phyloP scores from a whole-genome alignment of 2,329 filamentous ascomycete species.

The Pestalotiopsis sp. region DNA sequence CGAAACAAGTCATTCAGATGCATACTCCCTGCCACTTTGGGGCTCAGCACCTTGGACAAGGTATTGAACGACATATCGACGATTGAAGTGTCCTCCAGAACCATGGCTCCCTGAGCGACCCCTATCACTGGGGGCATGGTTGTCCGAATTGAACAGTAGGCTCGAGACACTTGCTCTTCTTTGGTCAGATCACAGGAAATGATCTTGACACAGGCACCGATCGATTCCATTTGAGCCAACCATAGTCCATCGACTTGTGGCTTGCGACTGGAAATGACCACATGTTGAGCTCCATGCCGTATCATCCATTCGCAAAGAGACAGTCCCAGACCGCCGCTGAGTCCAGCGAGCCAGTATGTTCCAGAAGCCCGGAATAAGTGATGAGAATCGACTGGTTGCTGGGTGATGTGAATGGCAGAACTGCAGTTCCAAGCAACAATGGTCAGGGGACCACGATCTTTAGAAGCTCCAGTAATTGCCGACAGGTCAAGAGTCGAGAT shows the following conservation, averaged over 20 bases:
- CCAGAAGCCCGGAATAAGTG: constrained; percentile 14
- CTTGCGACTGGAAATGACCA: constrained; percentile 29
- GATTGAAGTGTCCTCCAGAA: background rate
- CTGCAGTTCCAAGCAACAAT: too few relatives aligned
- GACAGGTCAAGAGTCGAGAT: too few relatives aligned
- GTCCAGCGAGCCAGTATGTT: constrained; percentile 35
- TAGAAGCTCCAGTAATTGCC: too few relatives aligned
- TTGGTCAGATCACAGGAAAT: background rate
- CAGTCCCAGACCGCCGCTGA: constrained; percentile 28
- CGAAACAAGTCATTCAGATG: too few relatives aligned
- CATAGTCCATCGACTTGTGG: too few relatives aligned
- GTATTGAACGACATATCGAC: too few relatives aligned
- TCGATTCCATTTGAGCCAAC: background rate
- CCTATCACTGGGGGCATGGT: background rate
- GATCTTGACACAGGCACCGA: background rate
- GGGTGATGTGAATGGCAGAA: too few relatives aligned
- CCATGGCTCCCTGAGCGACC: background rate
- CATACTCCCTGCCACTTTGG: too few relatives aligned
- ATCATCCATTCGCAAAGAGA: constrained; percentile 35
- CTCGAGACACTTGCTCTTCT: background rate
- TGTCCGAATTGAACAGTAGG: background rate
- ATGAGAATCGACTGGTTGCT: too few relatives aligned
- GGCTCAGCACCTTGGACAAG: too few relatives aligned
- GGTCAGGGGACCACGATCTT: too few relatives aligned
- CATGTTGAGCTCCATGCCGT: constrained; percentile 27